Base-by-base conservation (phyloP, 2,329 filamentous ascomycete species). In the Coniella vitis region DNA sequence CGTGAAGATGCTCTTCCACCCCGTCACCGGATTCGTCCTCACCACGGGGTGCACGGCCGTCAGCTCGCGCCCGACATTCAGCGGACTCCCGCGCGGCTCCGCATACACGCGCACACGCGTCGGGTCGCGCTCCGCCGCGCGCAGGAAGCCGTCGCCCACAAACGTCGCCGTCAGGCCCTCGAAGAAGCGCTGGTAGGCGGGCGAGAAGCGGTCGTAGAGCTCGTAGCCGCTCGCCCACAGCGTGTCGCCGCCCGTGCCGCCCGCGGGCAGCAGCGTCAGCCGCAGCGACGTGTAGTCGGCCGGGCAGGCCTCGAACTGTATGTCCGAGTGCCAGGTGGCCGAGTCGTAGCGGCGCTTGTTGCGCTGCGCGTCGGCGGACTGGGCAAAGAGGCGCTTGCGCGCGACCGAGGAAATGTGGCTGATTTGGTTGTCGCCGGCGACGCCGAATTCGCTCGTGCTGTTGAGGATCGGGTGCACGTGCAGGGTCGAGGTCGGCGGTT, bases 171-270 rank as follows among this genome's bases (percentile, higher is more conserved):
- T 78, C 5, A 80, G 57, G 0, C 64, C 60, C 49, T 80, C 75
- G 25, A 79, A 65, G 57, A 79, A 76, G 39, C 67, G 66, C 53
- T 73, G 72, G 52, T 75, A 76, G 0, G 74, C 63, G 9, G 65
- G 59, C 2, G 71, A 75, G 38, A 81, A 65, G 4, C 76, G 69
- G 56, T 82, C 78, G 48, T 78, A 81, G 14, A 80, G 58, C 46
- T 82, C 79, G 54, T 83, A 83, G 1, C 77, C 78, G 1, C 75
- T 80, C 0, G 78, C 79, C 78, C 79, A 83, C 5, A 83, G 69
- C 12, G 79, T 81, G 57, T 83, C 77, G 54, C 57, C 58, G 19
- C 79, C 79, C 0, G 73, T 79, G 38, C 68, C n/a, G n/a, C n/a
- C n/a, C n/a, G n/a, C 66, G 1, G 79, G 80, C 0, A 83, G 63